Conservation (phyloP, 108 stramenopile species). For the Epithemia pelagica region DNA sequence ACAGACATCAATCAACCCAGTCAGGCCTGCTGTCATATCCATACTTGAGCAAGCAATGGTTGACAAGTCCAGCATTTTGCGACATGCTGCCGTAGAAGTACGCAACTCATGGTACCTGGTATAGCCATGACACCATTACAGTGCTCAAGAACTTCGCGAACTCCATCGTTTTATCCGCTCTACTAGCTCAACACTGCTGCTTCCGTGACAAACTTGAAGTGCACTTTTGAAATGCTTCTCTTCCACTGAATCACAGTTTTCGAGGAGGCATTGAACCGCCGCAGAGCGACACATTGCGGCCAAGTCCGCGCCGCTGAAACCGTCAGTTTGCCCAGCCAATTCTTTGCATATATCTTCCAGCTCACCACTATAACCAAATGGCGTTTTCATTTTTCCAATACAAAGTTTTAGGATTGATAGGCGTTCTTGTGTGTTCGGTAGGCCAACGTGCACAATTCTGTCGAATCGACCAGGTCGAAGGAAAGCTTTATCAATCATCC, state of each 20-base stretch:
- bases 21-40: slow-evolving; percentile 33
- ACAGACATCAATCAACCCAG: slow-evolving; percentile 5
- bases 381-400: slow-evolving; percentile 42
- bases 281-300: slow-evolving; percentile 76
- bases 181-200: slow-evolving; percentile 5
- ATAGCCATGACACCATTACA: neutral
- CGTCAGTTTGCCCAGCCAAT: slow-evolving; percentile 41
- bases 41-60: slow-evolving; percentile 35
- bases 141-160: neutral
- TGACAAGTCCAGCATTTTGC: slow-evolving; percentile 28
- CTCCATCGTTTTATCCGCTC: slow-evolving; percentile 5
- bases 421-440: slow-evolving; percentile 48
- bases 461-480: slow-evolving; percentile 76
- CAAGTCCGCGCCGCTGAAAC: slow-evolving; percentile 85
- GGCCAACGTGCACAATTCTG: slow-evolving; percentile 62
- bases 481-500: slow-evolving; percentile 81
- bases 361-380: slow-evolving; percentile 1
- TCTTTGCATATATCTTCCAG: slow-evolving; percentile 28
- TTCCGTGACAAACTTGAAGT: neutral
- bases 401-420: slow-evolving; percentile 62
- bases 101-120: slow-evolving; percentile 34
- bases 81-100: slow-evolving; percentile 40
- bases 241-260: slow-evolving; percentile 1
- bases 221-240: slow-evolving; percentile 5
- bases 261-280: slow-evolving; percentile 49